Conservation (phyloP, 2,329 filamentous ascomycete genomes). For the Microdochium bolleyi region DNA sequence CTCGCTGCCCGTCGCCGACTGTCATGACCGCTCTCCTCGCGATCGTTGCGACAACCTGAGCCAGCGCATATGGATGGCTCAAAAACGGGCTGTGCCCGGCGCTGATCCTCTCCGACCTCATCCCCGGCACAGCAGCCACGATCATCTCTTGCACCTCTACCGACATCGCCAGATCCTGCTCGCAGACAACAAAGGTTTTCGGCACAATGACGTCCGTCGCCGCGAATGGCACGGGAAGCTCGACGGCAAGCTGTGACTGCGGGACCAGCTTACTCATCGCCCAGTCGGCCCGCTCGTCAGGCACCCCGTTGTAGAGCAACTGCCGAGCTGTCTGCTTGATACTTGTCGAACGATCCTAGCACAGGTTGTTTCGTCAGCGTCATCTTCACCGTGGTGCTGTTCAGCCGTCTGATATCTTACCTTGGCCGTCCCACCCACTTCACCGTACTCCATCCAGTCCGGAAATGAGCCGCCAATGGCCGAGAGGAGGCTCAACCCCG, state of each 20-base stretch:
- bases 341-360: background rate
- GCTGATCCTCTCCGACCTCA: background rate
- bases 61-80: background rate
- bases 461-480: background rate
- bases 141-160: background rate
- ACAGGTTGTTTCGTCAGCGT: background rate
- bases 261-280: background rate
- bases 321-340: background rate
- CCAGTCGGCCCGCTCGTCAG: background rate
- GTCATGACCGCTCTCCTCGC: background rate
- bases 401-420: background rate
- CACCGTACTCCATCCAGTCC: background rate
- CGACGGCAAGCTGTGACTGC: background rate
- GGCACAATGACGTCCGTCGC: background rate
- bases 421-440: background rate
- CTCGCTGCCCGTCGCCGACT: too few relatives aligned
- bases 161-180: background rate
- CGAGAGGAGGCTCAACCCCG: background rate
- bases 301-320: background rate
- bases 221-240: background rate
- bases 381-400: background rate
- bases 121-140: background rate
- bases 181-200: background rate
- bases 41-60: background rate
- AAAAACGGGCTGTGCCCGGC: background rate